These are phyloP conservation scores for Alternaria brassicicola DNA, from an alignment of 2,329 filamentous ascomycete genomes.

Conservation along the genomic window DNA sequence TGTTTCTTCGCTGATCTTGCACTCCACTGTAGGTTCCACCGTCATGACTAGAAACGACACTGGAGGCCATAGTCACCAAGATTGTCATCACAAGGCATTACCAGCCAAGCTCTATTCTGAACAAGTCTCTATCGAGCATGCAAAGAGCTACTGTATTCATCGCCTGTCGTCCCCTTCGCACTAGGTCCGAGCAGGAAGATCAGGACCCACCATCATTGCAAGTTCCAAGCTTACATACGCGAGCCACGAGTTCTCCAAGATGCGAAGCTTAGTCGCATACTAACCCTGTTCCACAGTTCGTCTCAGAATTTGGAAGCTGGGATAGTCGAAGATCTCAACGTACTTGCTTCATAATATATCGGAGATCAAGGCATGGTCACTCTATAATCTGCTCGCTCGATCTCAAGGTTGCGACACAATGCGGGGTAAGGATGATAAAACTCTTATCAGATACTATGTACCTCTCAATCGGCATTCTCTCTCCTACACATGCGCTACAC, in stretches of 20 bases:
- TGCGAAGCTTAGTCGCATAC: conserved; percentile 1
- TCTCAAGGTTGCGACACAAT: neutral
- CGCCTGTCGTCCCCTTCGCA: neutral
- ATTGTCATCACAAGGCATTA: neutral
- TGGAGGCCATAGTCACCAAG: neutral
- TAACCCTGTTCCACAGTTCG: conserved; percentile 3
- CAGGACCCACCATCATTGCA: conserved; percentile 4
- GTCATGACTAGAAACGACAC: neutral
- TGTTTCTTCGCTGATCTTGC: conserved; percentile 4
- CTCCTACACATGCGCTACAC: neutral
- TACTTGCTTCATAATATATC: neutral
- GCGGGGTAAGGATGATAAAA: conserved; percentile 3
- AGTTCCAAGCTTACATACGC: conserved; percentile 2
- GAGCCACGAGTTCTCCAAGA: conserved; percentile 2
- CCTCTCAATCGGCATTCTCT: neutral
- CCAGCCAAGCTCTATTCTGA: neutral
- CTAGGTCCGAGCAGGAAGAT: neutral
- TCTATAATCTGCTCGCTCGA: conserved; percentile 16
- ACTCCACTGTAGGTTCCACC: neutral
- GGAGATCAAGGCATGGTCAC: conserved; percentile 4
- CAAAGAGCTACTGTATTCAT: neutral
- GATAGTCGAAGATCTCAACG: conserved; percentile 3
- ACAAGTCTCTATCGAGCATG: neutral
- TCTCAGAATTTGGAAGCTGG: conserved; percentile 14
- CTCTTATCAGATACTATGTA: neutral